Conservation (phyloP, 805 yeast species). For the Candida loeiensis region DNA sequence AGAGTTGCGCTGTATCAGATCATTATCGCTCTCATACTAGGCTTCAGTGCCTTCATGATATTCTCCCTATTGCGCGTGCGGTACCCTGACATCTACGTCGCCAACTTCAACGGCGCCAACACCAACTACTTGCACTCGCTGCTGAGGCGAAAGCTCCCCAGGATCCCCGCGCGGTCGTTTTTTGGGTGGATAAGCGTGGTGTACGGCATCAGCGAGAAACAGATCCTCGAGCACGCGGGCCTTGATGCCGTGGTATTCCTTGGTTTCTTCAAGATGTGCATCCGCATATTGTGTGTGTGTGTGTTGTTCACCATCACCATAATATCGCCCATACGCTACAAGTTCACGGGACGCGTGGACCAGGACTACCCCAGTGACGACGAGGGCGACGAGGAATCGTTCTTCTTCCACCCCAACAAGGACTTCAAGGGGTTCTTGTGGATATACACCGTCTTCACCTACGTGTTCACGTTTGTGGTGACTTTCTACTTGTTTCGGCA, state of each 20-base stretch:
- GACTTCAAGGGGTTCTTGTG: slow-evolving; percentile 60
- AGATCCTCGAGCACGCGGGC: slow-evolving; percentile 85
- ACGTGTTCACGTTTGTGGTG: slow-evolving; percentile 72
- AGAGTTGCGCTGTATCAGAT: slow-evolving; percentile 73
- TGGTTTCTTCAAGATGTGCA: slow-evolving; percentile 87
- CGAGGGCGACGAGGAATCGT: slow-evolving; percentile 18
- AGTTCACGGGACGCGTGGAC: slow-evolving; percentile 78
- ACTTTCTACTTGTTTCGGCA: slow-evolving; percentile 60
- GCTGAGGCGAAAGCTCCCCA: slow-evolving; percentile 53
- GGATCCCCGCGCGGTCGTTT: slow-evolving; percentile 50
- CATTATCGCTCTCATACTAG: slow-evolving; percentile 63
- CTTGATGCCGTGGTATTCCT: slow-evolving; percentile 90
- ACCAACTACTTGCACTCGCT: slow-evolving; percentile 39
- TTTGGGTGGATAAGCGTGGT: slow-evolving; percentile 82
- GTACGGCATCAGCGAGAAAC: slow-evolving; percentile 62
- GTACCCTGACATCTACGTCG: slow-evolving; percentile 82
- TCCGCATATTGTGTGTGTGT: slow-evolving; percentile 61
- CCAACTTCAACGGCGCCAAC: slow-evolving; percentile 56
- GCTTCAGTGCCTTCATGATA: slow-evolving; percentile 59
- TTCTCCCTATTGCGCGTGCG: slow-evolving; percentile 70
- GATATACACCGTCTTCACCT: slow-evolving; percentile 86
- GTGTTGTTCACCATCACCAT: slow-evolving; percentile 67
- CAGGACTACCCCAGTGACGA: slow-evolving; percentile 22
- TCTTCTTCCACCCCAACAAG: slow-evolving; percentile 13
- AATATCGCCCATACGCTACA: slow-evolving; percentile 81